phyloP scores from a whole-genome alignment of 257 asterid species.

The Ocimum tenuiflorum region DNA sequence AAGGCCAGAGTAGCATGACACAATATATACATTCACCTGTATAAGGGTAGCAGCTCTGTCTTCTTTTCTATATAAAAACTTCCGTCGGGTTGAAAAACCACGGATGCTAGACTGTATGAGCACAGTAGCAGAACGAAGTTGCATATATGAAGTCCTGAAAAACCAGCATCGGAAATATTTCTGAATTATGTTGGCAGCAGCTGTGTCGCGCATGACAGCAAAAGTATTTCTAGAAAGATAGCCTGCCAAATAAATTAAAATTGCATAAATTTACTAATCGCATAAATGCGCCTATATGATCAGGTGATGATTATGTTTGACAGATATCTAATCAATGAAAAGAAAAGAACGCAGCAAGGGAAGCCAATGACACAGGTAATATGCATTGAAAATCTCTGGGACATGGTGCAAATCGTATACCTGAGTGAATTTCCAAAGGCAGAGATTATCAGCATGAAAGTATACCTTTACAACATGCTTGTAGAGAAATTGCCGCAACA shows the following conservation, averaged over 20 bases:
- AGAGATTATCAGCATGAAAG: background rate
- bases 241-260: constrained; percentile 43
- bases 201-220: constrained; percentile 44
- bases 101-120: constrained; percentile 66
- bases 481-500: constrained; percentile 62
- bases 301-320: background rate
- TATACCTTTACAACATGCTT: constrained; percentile 88
- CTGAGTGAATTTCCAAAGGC: background rate
- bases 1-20: constrained; percentile 4
- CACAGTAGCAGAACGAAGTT: constrained; percentile 49
- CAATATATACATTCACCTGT: constrained; percentile 49
- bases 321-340: background rate
- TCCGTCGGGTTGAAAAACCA: constrained; percentile 60
- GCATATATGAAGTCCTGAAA: constrained; percentile 51
- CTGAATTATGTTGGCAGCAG: constrained; percentile 68
- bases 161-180: constrained; percentile 56
- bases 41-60: constrained; percentile 64
- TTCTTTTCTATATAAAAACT: constrained; percentile 47
- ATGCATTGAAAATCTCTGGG: background rate
- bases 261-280: constrained; percentile 2
- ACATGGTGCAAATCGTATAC: constrained; percentile 3
- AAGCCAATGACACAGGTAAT: background rate
- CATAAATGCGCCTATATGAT: constrained; percentile 6
- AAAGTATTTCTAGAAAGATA: constrained; percentile 53
- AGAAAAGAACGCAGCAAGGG: background rate